These are phyloP conservation scores for Saussurea involucrata DNA, from an alignment of 129 eudicot species.

Conservation along the genomic window DNA sequence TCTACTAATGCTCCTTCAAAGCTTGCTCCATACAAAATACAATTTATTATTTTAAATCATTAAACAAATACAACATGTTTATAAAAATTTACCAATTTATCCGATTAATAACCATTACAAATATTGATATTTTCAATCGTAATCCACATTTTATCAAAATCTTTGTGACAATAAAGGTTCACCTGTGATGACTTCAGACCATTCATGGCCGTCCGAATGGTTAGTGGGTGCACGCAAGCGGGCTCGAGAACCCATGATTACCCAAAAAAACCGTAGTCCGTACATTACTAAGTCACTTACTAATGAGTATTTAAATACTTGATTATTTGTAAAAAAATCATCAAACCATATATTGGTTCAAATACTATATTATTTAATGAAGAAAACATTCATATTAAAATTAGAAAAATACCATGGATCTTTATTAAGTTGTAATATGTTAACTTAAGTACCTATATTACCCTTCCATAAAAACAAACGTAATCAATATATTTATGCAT, in stretches of 20 bases:
- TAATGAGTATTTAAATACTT: neutral
- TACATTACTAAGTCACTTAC: no score
- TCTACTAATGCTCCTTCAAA: neutral
- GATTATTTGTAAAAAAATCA: neutral
- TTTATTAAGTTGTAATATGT: neutral
- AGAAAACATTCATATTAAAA: neutral
- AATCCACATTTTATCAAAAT: neutral
- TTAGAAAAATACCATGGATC: neutral
- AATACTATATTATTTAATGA: neutral
- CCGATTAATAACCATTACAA: neutral
- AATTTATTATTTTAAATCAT: no score
- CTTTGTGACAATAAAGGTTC: no score
- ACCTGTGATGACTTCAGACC: no score
- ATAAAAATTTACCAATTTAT: neutral
- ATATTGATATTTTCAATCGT: neutral
- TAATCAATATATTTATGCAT: neutral
- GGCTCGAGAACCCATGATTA: no score
- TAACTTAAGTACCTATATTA: no score
- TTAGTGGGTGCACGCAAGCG: no score
- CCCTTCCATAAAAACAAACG: neutral
- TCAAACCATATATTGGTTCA: neutral
- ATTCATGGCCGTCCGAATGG: no score
- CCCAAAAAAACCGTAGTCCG: no score
- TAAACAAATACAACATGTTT: no score
- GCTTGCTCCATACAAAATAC: no score